phyloP scores from a whole-genome alignment of 768 basidiomycete species.

The Mycena pura region DNA sequence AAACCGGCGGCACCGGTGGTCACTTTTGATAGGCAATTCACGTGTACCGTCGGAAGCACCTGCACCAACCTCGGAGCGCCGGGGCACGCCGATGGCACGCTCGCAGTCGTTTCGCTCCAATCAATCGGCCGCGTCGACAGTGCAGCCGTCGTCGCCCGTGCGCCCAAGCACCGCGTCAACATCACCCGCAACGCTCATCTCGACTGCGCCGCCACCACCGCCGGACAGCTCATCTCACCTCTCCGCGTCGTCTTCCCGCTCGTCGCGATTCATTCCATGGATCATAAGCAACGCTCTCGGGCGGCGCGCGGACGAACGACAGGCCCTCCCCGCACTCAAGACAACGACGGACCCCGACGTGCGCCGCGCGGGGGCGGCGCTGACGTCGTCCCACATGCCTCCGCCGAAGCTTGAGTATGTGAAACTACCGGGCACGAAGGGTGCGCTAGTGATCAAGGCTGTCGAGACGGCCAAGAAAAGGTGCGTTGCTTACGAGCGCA shows the following conservation, averaged over 20 bases:
- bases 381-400: slow-evolving; percentile 57
- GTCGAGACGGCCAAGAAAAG: slow-evolving; percentile 93
- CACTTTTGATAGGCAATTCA: slow-evolving; percentile 60
- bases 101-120: slow-evolving; percentile 51
- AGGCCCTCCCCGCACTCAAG: slow-evolving; percentile 43
- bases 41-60: slow-evolving; percentile 29
- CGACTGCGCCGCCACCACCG: slow-evolving; percentile 28
- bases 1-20: slow-evolving; percentile 73
- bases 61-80: slow-evolving; percentile 31
- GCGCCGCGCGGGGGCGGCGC: slow-evolving; percentile 39
- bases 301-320: slow-evolving; percentile 66
- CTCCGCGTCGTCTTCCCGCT: slow-evolving; percentile 47
- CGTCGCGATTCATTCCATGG: slow-evolving; percentile 73
- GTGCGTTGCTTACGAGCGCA: slow-evolving; percentile 39
- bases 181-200: slow-evolving; percentile 31
- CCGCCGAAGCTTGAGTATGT: slow-evolving; percentile 91
- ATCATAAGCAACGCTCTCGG: slow-evolving; percentile 71
- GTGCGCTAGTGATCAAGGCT: slow-evolving; percentile 81
- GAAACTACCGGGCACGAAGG: slow-evolving; percentile 91
- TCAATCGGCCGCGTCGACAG: slow-evolving; percentile 38
- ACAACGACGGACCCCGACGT: slow-evolving; percentile 48
- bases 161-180: slow-evolving; percentile 34
- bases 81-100: slow-evolving; percentile 39
- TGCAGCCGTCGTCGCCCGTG: slow-evolving; percentile 35
- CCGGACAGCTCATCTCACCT: slow-evolving; percentile 34